Base-by-base conservation (phyloP, 2,329 filamentous ascomycete genomes). In the Lecanosticta acicola region DNA sequence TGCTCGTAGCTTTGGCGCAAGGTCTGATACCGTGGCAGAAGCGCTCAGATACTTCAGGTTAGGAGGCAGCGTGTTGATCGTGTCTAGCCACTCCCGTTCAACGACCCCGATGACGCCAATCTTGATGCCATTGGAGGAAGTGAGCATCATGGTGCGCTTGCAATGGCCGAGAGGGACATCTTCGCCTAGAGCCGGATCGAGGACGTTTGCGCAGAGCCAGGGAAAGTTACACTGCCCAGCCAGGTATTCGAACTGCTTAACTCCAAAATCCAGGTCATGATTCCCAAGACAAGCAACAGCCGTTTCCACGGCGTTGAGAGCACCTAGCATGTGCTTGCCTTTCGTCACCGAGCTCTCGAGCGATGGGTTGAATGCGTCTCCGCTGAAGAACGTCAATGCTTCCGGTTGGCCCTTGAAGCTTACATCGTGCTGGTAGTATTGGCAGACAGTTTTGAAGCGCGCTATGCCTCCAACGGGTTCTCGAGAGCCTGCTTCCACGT, bases 201-300 rank as follows among this genome's bases (percentile, higher is more conserved):
- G 73, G 7, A 94, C 84, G 65, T 95, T 95, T 54, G 88, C 88
- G 13, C 94, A 76, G 1, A 95, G 77, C 89, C 90, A 95, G 3
- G 89, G 89, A 57, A 95, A 95, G 17, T 76, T 77, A 69, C 88
- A 94, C 62, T 87, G 82, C 26, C 73, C 72, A 3, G 83, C 75
- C 39, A 95, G 72, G 59, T 88, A 75, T 45, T 80, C 74, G 63
- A 90, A 90, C 64, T 94, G 88, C 45, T 77, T 75, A 33, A 94
- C 84, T 10, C 89, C 90, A 67, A 95, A 95, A 69, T 95, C 90
- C 43, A 95, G 80, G 63, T 95, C 90, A 65, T 95, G 89, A 63
- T 95, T 95, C 78, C 88, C 88, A 40, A 94, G 75, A 63, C 86
- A 90, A n/a, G 88, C 84, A 35, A 83, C 85, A 62, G 87, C 78